Evolutionary conservation across 108 stramenopile species (phyloP).

Genomic region (Cyclostephanos tholiformis): DNA sequence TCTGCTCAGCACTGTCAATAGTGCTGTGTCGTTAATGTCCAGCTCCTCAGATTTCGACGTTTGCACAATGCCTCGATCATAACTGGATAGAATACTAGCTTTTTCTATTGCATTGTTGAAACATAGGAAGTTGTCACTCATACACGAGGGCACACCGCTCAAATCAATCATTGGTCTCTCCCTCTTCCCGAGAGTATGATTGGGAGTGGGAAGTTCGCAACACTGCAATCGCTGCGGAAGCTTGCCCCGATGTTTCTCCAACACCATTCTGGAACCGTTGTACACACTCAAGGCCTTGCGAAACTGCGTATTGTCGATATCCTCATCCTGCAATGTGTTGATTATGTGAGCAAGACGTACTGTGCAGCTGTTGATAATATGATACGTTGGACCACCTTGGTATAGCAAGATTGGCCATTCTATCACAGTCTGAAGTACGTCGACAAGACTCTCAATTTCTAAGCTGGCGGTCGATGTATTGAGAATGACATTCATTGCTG

Average conservation of each 20-base stretch:
- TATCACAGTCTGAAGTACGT: constrained; percentile 20
- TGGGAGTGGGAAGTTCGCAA: constrained; percentile 10
- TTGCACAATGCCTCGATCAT: neutral
- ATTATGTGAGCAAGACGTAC: constrained; percentile 11
- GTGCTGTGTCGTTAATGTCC: constrained; percentile 14
- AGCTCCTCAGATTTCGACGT: constrained; percentile 16
- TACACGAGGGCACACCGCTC: neutral
- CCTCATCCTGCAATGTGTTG: constrained; percentile 19
- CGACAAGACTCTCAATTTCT: constrained; percentile 11
- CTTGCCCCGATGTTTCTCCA: constrained; percentile 25
- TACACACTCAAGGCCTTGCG: constrained; percentile 21
- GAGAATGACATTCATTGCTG: constrained; percentile 13
- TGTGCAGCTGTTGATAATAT: constrained; percentile 15
- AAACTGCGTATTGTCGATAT: constrained; percentile 1
- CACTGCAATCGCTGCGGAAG: constrained; percentile 12
- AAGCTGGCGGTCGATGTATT: neutral
- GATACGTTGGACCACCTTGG: constrained; percentile 27
- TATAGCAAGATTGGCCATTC: constrained; percentile 16
- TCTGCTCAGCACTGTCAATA: constrained; percentile 18
- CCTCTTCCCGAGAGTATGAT: constrained; percentile 1
- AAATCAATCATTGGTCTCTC: constrained; percentile 12
- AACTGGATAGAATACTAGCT: neutral
- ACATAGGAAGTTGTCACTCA: constrained; percentile 2
- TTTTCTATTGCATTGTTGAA: neutral
- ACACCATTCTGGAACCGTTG: constrained; percentile 17